phyloP scores from a whole-genome alignment of 2,329 filamentous ascomycete genomes.

The Phaeoacremonium minimum region DNA sequence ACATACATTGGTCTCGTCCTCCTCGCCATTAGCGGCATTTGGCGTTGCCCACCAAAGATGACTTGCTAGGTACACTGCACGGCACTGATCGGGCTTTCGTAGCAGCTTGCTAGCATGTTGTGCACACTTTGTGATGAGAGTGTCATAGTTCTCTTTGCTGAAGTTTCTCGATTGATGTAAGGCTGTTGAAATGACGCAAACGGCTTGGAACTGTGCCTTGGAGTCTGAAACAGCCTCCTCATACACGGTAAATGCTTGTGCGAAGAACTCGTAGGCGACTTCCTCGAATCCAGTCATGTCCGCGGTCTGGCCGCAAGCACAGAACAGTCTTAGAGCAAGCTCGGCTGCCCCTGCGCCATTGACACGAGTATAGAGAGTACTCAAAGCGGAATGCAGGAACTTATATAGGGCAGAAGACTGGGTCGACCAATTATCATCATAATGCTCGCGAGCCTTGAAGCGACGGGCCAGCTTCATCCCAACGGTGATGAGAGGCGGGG shows the following conservation, averaged over 20 bases:
- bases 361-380: slow-evolving; percentile 82
- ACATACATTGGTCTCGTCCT: slow-evolving; percentile 74
- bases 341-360: slow-evolving; percentile 75
- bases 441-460: slow-evolving; percentile 89
- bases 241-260: slow-evolving; percentile 96
- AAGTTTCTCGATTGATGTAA: slow-evolving; percentile 88
- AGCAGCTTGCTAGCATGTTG: slow-evolving; percentile 94
- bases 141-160: slow-evolving; percentile 96
- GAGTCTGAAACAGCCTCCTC: slow-evolving; percentile 95
- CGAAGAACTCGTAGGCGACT: slow-evolving; percentile 96
- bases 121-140: slow-evolving; percentile 94
- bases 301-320: slow-evolving; percentile 86
- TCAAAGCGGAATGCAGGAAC: slow-evolving; percentile 87
- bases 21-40: slow-evolving; percentile 69
- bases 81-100: slow-evolving; percentile 96
- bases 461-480: slow-evolving; percentile 84
- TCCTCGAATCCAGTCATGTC: slow-evolving; percentile 91
- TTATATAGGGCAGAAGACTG: slow-evolving; percentile 80
- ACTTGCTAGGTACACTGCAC: slow-evolving; percentile 92
- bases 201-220: slow-evolving; percentile 94
- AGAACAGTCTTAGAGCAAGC: slow-evolving; percentile 82
- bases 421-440: slow-evolving; percentile 59
- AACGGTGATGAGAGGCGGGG: slow-evolving; percentile 83
- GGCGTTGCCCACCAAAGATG: slow-evolving; percentile 98
- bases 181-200: slow-evolving; percentile 87